These are phyloP conservation scores for Metschnikowia anglica DNA, from an alignment of 805 yeast species.

Conservation along the genomic window DNA sequence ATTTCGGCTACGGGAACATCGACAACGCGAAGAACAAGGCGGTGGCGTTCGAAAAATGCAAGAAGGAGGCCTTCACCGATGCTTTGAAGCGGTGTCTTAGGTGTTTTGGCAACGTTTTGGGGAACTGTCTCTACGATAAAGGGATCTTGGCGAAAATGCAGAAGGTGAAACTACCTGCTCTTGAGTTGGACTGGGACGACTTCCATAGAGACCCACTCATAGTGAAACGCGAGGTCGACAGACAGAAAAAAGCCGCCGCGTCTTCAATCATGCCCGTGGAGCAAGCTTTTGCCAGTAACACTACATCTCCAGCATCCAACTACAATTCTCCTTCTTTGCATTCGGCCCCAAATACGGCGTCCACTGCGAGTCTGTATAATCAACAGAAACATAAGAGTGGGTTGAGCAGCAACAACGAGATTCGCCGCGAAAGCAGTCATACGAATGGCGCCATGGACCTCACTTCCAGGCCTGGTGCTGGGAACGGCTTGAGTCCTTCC, in stretches of 20 bases:
- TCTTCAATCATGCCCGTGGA: not conserved
- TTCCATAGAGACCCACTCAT: slow-evolving; percentile 39
- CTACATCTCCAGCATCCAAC: no score
- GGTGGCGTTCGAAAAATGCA: slow-evolving; percentile 75
- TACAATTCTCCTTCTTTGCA: no score
- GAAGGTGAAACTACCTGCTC: slow-evolving; percentile 35
- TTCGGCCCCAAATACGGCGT: no score
- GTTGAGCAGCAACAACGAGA: not conserved
- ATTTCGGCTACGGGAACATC: slow-evolving; percentile 70
- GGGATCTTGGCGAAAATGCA: slow-evolving; percentile 54
- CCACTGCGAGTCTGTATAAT: no score
- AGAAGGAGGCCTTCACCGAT: slow-evolving; percentile 83
- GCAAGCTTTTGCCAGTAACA: not conserved
- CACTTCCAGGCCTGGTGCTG: not conserved
- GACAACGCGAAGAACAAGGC: slow-evolving; percentile 71
- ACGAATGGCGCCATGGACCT: not conserved
- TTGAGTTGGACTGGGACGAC: slow-evolving; percentile 32
- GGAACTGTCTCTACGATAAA: slow-evolving; percentile 82
- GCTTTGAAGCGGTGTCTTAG: slow-evolving; percentile 77
- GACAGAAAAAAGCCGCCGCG: slow-evolving; percentile 8
- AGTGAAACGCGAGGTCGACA: slow-evolving; percentile 29
- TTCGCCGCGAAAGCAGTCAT: not conserved
- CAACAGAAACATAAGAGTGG: no score
- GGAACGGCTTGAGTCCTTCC: slow-evolving; percentile 10
- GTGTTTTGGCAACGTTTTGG: slow-evolving; percentile 76